Evolutionary conservation across 1,139 yeast genomes (phyloP), one percentile per base, ranked within the genome.

Genomic region (Suhomyces maxii): DNA sequence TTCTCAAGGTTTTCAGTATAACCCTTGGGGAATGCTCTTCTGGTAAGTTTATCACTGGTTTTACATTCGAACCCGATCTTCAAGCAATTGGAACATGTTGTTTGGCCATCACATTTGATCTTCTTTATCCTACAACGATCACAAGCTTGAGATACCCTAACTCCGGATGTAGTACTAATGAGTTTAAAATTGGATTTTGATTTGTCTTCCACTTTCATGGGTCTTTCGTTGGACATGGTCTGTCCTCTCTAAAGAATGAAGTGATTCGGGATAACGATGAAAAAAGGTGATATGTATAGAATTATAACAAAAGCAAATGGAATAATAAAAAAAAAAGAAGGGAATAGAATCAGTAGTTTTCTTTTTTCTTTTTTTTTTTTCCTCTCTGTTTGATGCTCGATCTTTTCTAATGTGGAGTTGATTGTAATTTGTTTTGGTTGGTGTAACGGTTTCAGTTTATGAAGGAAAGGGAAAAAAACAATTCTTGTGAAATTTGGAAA

Each of bases 91-190:
- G 80, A 71, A 60, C 95, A 86, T 2, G 93, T 91, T 2, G 80
- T 73, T 48, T 76, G 69, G 1, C 93, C 93, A 57, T 84, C 87
- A 67, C 95, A 86, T 57, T 83, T 84, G 55, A 85, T 84, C 65
- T 86, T 86, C 55, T 87, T 83, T 53, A 85, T 77, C 44, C 93
- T 69, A 58, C 95, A 86, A 37, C 95, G 69, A 62, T 86, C 93
- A 67, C 95, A 86, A 4, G 93, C 93, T 61, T 86, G 93, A 2
- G 87, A 79, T 3, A 84, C 84, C 53, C 87, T 57, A 10, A 69
- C 62, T 0, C 79, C 78, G 6, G 67, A 54, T 9, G 69, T 68
- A 11, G 79, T 73, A 43, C 63, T 67, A 39, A 75, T 75, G 41
- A 74, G 59, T 52, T 73, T 73, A 52, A 67, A 62, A 54, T 70